Base-by-base conservation (phyloP, 2,329 filamentous ascomycete genomes). In the Raffaelea arxii region DNA sequence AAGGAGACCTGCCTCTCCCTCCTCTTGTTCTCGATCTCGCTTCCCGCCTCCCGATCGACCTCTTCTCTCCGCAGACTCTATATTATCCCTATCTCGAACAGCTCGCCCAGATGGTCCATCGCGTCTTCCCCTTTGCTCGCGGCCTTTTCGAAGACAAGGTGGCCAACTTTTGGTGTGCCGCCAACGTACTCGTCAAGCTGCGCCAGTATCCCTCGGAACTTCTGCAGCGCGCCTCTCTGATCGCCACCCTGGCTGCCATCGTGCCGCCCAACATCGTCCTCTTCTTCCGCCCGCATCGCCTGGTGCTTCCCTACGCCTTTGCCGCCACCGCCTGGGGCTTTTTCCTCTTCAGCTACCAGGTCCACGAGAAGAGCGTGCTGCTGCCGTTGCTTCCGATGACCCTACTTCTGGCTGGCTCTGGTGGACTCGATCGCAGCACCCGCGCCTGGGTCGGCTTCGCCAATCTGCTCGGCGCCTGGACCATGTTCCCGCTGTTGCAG, bases 121-220 rank as follows among this genome's bases (percentile, higher is more conserved):
- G 92, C n/a, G 77, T 97, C 48, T 97, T 98, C 58, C 92, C 94
- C 1, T 96, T 98, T 60, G 81, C 90, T 1, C 81, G 92, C n/a
- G 92, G 92, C 4, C 69, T 98, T 6, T 98, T 97, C 58, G 94
- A 98, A 66, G 92, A 97, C 69, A 98, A 98, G 65, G 94, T 98
- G 19, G 92, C 92, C 58, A 98, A 98, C 61, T 84, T 96, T 58
- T 98, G 92, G 92, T 98, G 92, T 61, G 84, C 89, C 4, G 73
- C 91, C 47, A 94, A 97, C 61, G 84, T 92, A 1, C 74, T 94
- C 46, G 74, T 95, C 67, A 98, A 98, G 66, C 77, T 98, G 32
- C 78, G 85, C 51, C 69, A 77, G 18, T 92, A 88, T 54, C 80
- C 86, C 1, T 65, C 79, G 3, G 72, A 76, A 7, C 62, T 88